These are phyloP conservation scores for Singerocomus inundabilis DNA, from an alignment of 1,284 basidiomycete genomes.

Conservation along the genomic window DNA sequence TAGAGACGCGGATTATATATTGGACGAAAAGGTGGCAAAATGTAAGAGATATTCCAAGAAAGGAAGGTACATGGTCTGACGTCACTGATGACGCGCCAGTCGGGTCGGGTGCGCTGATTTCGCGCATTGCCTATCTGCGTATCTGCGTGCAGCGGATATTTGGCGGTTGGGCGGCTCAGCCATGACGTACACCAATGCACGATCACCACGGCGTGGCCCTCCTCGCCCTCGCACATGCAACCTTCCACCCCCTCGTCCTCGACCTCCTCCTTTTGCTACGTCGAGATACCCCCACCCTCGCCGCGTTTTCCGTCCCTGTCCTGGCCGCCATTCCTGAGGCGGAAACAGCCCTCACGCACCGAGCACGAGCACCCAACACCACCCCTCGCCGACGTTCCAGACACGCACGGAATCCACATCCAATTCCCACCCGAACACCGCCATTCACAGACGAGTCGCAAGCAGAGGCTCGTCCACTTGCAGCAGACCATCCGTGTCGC, in stretches of 20 bases:
- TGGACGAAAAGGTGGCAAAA: conserved; percentile 15
- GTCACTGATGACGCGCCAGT: conserved; percentile 14
- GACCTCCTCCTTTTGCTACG: conserved; percentile 29
- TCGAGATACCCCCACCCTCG: conserved; percentile 17
- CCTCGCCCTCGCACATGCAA: too few species aligned
- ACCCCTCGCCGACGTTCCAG: conserved; percentile 4
- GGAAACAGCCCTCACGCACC: too few species aligned
- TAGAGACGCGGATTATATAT: conserved; percentile 25
- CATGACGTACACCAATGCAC: too few species aligned
- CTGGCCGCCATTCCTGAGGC: neutral
- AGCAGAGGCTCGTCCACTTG: conserved; percentile 36
- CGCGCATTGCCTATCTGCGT: neutral
- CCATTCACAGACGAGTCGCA: conserved; percentile 22
- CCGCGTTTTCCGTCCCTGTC: conserved; percentile 18
- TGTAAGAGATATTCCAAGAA: conserved; percentile 17
- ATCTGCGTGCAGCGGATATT: too few species aligned
- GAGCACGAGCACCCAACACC: neutral
- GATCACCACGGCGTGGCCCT: too few species aligned
- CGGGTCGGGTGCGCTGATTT: neutral
- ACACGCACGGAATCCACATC: conserved; percentile 39
- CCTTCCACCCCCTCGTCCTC: conserved; percentile 16
- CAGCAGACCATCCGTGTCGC: conserved; percentile 44
- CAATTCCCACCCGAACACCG: conserved; percentile 28
- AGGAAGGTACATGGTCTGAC: conserved; percentile 32
- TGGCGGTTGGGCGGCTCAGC: too few species aligned